phyloP scores from a whole-genome alignment of 164 flowering plant species.

The Pachysandra terminalis region DNA sequence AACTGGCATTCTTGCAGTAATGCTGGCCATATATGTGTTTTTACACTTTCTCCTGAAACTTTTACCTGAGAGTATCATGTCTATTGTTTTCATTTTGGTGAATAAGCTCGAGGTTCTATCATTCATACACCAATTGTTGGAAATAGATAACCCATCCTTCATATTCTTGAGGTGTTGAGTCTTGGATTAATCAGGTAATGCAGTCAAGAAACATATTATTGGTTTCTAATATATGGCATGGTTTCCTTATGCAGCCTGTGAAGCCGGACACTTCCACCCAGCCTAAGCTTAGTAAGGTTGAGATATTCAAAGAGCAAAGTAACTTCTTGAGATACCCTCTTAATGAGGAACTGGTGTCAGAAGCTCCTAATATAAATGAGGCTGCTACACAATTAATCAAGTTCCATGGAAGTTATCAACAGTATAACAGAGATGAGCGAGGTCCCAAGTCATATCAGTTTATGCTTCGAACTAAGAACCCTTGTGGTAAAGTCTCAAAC shows the following conservation, averaged over 20 bases:
- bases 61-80: neutral
- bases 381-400: conserved; percentile 89
- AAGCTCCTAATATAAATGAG: conserved; percentile 84
- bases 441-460: conserved; percentile 74
- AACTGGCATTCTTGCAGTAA: neutral
- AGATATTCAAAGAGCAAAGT: conserved; percentile 91
- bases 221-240: conserved; percentile 2
- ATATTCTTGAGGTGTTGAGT: neutral
- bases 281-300: conserved; percentile 93
- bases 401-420: conserved; percentile 98
- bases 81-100: neutral
- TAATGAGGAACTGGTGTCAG: conserved; percentile 85
- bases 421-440: conserved; percentile 79
- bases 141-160: neutral
- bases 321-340: conserved; percentile 90
- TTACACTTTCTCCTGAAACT: neutral
- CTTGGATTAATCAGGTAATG: neutral
- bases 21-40: neutral
- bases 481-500: conserved; percentile 92
- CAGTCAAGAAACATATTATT: too few species aligned
- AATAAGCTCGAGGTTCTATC: neutral
- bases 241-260: conserved; percentile 61
- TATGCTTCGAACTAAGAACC: conserved; percentile 97
- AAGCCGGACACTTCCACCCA: conserved; percentile 55
- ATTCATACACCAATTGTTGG: neutral